Evolutionary conservation across 352 stramenopile genomes (phyloP).

Genomic region (Peronosclerospora sorghi): DNA sequence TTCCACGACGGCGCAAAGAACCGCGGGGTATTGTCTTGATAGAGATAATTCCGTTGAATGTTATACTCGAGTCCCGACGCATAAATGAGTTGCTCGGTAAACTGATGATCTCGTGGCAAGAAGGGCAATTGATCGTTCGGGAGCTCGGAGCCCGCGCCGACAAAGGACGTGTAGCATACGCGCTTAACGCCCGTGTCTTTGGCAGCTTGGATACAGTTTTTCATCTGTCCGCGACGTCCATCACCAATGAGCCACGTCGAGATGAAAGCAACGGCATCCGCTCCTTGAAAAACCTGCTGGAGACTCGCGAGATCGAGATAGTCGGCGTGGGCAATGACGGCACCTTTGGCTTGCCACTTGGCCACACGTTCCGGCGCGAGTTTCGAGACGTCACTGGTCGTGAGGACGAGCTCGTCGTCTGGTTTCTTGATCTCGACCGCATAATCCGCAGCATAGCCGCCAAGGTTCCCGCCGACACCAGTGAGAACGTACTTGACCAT

Average conservation of each 20-base stretch:
- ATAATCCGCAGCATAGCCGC: slow-evolving; percentile 14
- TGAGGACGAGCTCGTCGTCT: slow-evolving; percentile 15
- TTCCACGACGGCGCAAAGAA: slow-evolving; percentile 23
- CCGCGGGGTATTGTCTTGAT: slow-evolving; percentile 22
- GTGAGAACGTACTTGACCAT: slow-evolving; percentile 27
- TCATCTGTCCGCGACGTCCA: slow-evolving; percentile 7
- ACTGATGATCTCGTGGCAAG: slow-evolving; percentile 20
- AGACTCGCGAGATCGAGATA: slow-evolving; percentile 9
- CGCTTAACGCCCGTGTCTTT: slow-evolving; percentile 17
- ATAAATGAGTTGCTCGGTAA: slow-evolving; percentile 12
- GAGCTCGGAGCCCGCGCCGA: slow-evolving; percentile 7
- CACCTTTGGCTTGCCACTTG: slow-evolving; percentile 8
- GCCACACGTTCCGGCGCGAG: slow-evolving; percentile 3
- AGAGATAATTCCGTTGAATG: slow-evolving; percentile 30
- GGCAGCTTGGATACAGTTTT: slow-evolving; percentile 7
- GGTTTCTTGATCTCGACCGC: slow-evolving; percentile 12
- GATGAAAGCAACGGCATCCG: slow-evolving; percentile 10
- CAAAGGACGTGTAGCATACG: slow-evolving; percentile 24
- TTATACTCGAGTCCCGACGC: slow-evolving; percentile 21
- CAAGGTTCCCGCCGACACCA: slow-evolving; percentile 17
- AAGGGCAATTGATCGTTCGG: slow-evolving; percentile 15
- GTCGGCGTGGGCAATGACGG: slow-evolving; percentile 4
- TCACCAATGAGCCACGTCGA: slow-evolving; percentile 11
- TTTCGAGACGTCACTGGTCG: slow-evolving; percentile 5
- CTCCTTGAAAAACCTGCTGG: slow-evolving; percentile 10